Evolutionary conservation across 192 early-diverging fungal species (phyloP), one percentile per base, ranked within the genome.

Genomic region (Mortierella claussenii): DNA sequence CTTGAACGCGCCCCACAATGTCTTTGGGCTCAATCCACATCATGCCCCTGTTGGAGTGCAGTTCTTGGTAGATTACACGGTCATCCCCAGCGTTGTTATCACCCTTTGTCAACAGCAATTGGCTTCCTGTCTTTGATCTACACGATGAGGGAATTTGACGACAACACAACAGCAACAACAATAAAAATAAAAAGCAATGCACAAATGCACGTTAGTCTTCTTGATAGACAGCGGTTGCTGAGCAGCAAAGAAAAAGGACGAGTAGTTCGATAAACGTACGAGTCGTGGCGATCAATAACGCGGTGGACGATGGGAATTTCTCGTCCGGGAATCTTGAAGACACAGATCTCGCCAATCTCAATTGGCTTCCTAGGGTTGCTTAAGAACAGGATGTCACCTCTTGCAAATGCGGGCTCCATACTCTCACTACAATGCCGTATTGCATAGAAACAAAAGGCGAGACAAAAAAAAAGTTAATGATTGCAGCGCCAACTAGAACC

Each of bases 251-350:
- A 58, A 9, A 44, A 23, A 44, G 24, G 17, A 28, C 21, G 28
- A 40, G 17, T 21, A 37, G 21, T 56, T 56, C 18, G 17, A 17
- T 40, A 13, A 4, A 65, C 79, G 48, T 82, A 92, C 92, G 89
- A 88, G 50, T 92, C 90, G 75, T 99, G 97, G 24, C 98, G 82
- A 80, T 95, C 92, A 61, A 98, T 86, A 17, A 97, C 93, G 48
- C 97, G 89, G 80, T 99, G 97, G 28, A 99, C 96, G 78, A 99
- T 99, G 4, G 97, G 97, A 54, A 99, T 91, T 34, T 89, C 87
- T 69, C 91, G 91, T 57, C 90, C 94, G 15, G 89, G 82, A 50
- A 98, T 80, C 71, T 97, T 98, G 86, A 91, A 98, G 9, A 99
- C 96, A 69, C 88, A 90, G 66, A 99, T 97, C 68, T 99, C 96